Conservation (phyloP, 2,329 filamentous ascomycete species). For the Nigrospora sphaerica region DNA sequence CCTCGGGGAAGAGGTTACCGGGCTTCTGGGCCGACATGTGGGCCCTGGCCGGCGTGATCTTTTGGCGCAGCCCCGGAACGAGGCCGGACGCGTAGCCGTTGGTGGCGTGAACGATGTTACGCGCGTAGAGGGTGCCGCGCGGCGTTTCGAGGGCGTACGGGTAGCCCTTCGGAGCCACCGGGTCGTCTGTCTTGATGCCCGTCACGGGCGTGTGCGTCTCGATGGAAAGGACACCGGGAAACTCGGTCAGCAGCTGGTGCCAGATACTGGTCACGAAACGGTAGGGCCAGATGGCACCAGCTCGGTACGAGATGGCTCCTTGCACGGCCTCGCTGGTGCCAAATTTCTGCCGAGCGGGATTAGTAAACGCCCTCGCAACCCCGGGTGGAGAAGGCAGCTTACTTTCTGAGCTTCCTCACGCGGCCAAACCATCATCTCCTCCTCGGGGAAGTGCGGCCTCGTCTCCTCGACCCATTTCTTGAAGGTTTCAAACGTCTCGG, state of each 20-base stretch:
- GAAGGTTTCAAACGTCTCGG: constrained; percentile 24
- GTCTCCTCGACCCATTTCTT: constrained; percentile 24
- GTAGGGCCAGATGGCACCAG: constrained; percentile 45
- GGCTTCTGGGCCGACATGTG: constrained; percentile 45
- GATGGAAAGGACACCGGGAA: constrained; percentile 25
- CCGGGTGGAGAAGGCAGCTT: neutral
- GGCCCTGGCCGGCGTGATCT: constrained; percentile 34
- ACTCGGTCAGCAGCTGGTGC: constrained; percentile 29
- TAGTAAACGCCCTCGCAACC: neutral
- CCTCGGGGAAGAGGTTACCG: constrained; percentile 21
- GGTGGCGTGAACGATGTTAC: constrained; percentile 50
- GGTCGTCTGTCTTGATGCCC: neutral
- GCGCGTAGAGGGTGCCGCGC: constrained; percentile 34
- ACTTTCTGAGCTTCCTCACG: constrained; percentile 24
- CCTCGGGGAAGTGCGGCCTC: constrained; percentile 30
- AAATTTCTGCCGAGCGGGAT: constrained; percentile 21
- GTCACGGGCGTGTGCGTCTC: constrained; percentile 28
- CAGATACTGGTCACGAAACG: constrained; percentile 39
- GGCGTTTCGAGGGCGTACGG: constrained; percentile 37
- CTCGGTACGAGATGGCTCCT: constrained; percentile 36
- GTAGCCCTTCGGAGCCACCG: constrained; percentile 3
- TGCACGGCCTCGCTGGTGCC: constrained; percentile 23
- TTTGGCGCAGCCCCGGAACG: constrained; percentile 38
- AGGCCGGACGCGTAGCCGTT: constrained; percentile 47
- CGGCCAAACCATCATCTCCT: constrained; percentile 25